These are phyloP conservation scores for Arthrobotrys iridis DNA, from an alignment of 2,329 filamentous ascomycete species.

Conservation along the genomic window DNA sequence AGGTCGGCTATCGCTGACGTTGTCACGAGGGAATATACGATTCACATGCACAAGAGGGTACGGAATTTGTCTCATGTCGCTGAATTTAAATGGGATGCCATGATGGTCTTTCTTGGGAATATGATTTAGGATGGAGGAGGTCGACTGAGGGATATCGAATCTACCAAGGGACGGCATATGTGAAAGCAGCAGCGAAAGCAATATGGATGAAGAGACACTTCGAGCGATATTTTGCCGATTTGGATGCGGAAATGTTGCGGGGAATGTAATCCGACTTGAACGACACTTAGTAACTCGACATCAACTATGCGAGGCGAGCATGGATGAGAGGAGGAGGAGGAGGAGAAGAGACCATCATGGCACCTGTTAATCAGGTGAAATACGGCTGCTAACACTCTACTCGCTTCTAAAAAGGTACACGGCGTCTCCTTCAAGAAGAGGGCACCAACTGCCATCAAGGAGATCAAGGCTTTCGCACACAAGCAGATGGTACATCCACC, in stretches of 20 bases:
- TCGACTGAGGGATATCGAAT: not conserved
- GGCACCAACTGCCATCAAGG: conserved; percentile 98
- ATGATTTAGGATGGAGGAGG: not conserved
- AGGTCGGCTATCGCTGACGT: conserved; percentile 99
- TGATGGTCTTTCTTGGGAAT: conserved; percentile 55
- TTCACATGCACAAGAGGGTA: conserved; percentile 99
- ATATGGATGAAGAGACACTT: not conserved
- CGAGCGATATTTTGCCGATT: not conserved
- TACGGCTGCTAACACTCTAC: conserved; percentile 53
- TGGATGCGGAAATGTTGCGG: not conserved
- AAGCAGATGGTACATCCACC: conserved; percentile 87
- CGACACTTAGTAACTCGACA: not conserved
- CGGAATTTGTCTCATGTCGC: conserved; percentile 61
- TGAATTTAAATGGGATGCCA: conserved; percentile 20
- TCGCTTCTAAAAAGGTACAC: conserved; percentile 75
- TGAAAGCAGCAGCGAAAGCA: not conserved
- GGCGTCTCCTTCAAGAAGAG: conserved; percentile 99
- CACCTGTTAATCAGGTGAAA: not conserved
- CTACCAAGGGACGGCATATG: not conserved
- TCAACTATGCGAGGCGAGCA: not conserved
- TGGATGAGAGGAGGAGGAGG: not conserved
- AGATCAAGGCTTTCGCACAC: conserved; percentile 94
- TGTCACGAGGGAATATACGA: conserved; percentile 99
- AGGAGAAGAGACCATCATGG: conserved; percentile 59
- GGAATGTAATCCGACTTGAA: not conserved